These are phyloP conservation scores for Chaetoscypha palmicola DNA, from an alignment of 2,329 filamentous ascomycete genomes.

Conservation along the genomic window DNA sequence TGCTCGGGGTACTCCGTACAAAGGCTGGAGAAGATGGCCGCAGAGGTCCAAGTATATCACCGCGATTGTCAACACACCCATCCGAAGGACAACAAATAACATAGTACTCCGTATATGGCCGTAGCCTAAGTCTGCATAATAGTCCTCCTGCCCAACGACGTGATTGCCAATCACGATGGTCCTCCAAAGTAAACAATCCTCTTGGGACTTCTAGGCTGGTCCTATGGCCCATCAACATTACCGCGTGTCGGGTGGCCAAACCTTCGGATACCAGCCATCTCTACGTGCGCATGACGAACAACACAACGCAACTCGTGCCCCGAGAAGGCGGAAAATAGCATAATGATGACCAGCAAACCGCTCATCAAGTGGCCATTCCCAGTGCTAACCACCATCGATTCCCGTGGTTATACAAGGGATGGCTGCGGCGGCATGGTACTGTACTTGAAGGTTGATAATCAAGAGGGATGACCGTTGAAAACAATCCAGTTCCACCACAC, in stretches of 20 bases:
- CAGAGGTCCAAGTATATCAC: no score
- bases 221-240: neutral
- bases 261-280: conserved; percentile 3
- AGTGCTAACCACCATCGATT: no score
- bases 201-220: neutral
- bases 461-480: conserved; percentile 3
- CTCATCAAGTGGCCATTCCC: no score
- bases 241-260: conserved; percentile 8
- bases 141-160: neutral
- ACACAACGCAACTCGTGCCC: conserved; percentile 6
- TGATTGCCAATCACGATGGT: neutral
- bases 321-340: neutral
- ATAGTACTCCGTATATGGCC: neutral
- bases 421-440: conserved; percentile 2
- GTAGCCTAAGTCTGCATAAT: neutral
- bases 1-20: no score
- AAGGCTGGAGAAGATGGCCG: no score
- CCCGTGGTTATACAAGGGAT: conserved; percentile 3
- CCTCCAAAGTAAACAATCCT: conserved; percentile 3
- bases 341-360: no score
- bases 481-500: neutral
- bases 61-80: no score
- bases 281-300: conserved; percentile 3
- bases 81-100: no score
- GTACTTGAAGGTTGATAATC: neutral